Evolutionary conservation across 148 eudicot species (phyloP).

Genomic region (Rheum nobile): DNA sequence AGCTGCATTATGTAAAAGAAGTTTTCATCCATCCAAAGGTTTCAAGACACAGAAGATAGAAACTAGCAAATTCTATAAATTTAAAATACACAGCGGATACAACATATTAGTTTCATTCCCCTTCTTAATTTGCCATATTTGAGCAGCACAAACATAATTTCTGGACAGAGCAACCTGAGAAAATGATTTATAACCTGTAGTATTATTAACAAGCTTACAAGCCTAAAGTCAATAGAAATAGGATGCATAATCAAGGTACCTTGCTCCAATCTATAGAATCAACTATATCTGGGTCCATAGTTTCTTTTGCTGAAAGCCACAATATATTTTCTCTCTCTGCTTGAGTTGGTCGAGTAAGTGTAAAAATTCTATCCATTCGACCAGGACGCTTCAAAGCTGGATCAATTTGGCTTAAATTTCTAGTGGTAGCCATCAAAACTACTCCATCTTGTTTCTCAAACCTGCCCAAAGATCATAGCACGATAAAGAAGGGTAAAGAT

Average conservation of each 20-base stretch:
- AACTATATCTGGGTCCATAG: slow-evolving; percentile 77
- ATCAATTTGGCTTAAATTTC: slow-evolving; percentile 69
- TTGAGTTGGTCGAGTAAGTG: slow-evolving; percentile 76
- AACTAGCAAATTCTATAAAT: background rate
- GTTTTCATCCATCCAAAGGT: background rate
- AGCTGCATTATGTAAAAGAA: background rate
- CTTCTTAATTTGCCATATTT: background rate
- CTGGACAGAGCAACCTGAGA: background rate
- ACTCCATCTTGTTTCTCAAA: slow-evolving; percentile 99
- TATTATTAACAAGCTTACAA: no score
- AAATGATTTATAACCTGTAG: background rate
- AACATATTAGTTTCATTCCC: background rate
- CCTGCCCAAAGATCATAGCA: slow-evolving; percentile 22
- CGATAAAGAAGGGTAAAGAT: background rate
- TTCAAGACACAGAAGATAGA: background rate
- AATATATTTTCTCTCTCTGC: slow-evolving; percentile 80
- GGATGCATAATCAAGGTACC: slow-evolving; percentile 24
- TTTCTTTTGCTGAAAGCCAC: slow-evolving; percentile 52
- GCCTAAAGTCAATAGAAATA: background rate
- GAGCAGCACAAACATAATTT: background rate
- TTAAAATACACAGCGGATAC: background rate
- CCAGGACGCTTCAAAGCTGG: slow-evolving; percentile 93
- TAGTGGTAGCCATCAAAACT: slow-evolving; percentile 93
- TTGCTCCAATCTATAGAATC: slow-evolving; percentile 84
- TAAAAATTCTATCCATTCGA: slow-evolving; percentile 91